phyloP scores from a whole-genome alignment of 257 asterid species.

The Eucommia ulmoides region DNA sequence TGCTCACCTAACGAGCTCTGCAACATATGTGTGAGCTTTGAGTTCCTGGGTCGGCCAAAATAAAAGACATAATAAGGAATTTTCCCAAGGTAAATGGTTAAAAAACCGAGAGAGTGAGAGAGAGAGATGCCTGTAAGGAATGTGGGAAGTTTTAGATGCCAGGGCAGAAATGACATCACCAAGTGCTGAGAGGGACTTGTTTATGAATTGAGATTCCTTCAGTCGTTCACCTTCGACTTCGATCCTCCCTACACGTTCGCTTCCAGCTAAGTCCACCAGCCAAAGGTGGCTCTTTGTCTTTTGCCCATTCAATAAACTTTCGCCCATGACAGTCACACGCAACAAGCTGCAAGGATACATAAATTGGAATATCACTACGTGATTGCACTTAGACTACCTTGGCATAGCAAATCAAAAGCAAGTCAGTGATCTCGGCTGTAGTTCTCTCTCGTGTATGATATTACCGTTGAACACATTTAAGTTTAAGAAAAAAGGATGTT shows the following conservation, averaged over 20 bases:
- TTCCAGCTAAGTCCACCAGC: conserved; percentile 98
- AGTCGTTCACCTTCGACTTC: conserved; percentile 93
- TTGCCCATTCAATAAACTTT: conserved; percentile 63
- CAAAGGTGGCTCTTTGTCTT: conserved; percentile 90
- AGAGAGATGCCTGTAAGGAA: conserved; percentile 62
- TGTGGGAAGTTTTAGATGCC: conserved; percentile 69
- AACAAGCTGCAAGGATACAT: conserved; percentile 68
- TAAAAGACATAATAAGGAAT: conserved; percentile 9
- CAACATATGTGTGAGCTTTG: conserved; percentile 96
- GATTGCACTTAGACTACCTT: too few relatives aligned
- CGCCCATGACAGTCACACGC: conserved; percentile 74
- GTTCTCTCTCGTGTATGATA: too few relatives aligned
- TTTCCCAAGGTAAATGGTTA: background rate
- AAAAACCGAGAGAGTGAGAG: conserved; percentile 4
- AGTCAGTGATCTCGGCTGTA: too few relatives aligned
- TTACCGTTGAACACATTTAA: too few relatives aligned
- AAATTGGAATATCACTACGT: too few relatives aligned
- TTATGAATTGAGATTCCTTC: conserved; percentile 93
- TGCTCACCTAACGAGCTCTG: conserved; percentile 87
- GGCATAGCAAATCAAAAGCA: too few relatives aligned
- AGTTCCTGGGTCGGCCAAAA: conserved; percentile 52
- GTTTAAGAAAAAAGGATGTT: too few relatives aligned
- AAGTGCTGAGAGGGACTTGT: conserved; percentile 82
- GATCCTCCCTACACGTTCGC: conserved; percentile 87
- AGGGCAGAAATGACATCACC: conserved; percentile 97